Evolutionary conservation across 305 asterid genomes (phyloP), one percentile per base, ranked within the genome.

Genomic region (Rubia balearica): DNA sequence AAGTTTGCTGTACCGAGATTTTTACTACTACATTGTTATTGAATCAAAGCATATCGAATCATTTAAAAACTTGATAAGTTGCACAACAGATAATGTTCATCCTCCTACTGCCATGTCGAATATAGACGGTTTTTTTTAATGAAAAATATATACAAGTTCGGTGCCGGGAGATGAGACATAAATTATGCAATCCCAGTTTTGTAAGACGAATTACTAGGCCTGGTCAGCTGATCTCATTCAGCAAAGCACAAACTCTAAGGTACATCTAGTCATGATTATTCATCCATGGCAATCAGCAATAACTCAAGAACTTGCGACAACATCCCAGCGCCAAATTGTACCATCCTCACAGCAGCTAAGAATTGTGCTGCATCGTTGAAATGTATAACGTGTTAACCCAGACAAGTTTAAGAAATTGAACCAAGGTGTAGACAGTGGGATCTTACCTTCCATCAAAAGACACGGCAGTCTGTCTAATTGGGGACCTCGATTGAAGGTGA

Each of bases 291-390:
- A 48, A 48, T 14, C 55, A 48, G 19, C 14, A 48, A 8, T 0
- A 48, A 66, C 65, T 82, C 85, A 85, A 43, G 90, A 82, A 77
- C 84, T 84, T 60, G 92, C 85, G 9, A 88, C 92, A 42, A 88
- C 89, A 68, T 94, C 97, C 98, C 98, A 91, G 68, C 98, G 91
- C 98, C 98, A 94, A 76, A 91, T 91, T 2, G 96, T 94, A 71
- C 97, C 98, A 74, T 91, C 98, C 70, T 94, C 98, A 68, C 98
- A 94, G 89, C 97, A 89, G 85, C 95, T 79, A 65, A 94, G 95
- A 78, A 94, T 87, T 66, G 94, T 91, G 81, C 98, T 93, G 90
- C 71, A 69, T 72, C 64, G 75, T 22, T 79, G 61, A 74, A 17
- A 79, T 24, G 30, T 16, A 41, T 57, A 73, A 45, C 53, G 62